Base-by-base conservation (phyloP, 75 land plant species). In the Selaginella moellendorffii region DNA sequence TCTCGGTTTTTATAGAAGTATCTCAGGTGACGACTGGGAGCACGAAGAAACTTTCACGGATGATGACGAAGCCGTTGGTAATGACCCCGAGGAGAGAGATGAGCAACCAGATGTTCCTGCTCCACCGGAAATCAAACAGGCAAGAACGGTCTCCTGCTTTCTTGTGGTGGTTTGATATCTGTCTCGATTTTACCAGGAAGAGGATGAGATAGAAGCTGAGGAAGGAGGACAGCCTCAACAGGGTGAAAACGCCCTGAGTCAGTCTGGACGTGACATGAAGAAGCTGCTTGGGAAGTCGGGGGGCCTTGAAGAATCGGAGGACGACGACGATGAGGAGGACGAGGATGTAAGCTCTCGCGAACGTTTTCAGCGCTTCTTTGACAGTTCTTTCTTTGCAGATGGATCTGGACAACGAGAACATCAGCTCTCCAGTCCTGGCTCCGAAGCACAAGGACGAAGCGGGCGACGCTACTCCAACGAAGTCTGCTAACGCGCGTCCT, bases 11-110 rank as follows among this genome's bases (percentile, higher is more conserved):
- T n/a, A n/a, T n/a, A n/a, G n/a, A n/a, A n/a, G 5, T 36, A 5
- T 46, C 66, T 1, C 69, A 95, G 99, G 99, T 68, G 99, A 95
- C 81, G 99, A 95, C 68, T 95, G 99, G 99, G 99, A 95, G 78
- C 99, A 95, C 77, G 99, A 90, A 77, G 99, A 95, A 56, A 88
- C 82, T 24, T 95, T 95, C 51, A 90, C 99, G 17, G 99, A 95
- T 81, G 99, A 95, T 71, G 99, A 95, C 82, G 99, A 95, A 71
- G 86, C 88, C 27, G 86, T 86, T 62, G 88, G 81, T 52, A 84
- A 82, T 81, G 88, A 95, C 70, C 84, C 88, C 31, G 91, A 86
- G 63, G 99, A 95, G 68, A 65, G 97, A 25, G 92, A 86, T 52
- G 99, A 95, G 58, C 65, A 86, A 65, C 97, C 91, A 68, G 99